A percentile compares a stretch with the other conserved stretches of the same genome.
phyloP scores from a whole-genome alignment of 1,284 basidiomycete genomes.

The Ustilago xerochloae region DNA sequence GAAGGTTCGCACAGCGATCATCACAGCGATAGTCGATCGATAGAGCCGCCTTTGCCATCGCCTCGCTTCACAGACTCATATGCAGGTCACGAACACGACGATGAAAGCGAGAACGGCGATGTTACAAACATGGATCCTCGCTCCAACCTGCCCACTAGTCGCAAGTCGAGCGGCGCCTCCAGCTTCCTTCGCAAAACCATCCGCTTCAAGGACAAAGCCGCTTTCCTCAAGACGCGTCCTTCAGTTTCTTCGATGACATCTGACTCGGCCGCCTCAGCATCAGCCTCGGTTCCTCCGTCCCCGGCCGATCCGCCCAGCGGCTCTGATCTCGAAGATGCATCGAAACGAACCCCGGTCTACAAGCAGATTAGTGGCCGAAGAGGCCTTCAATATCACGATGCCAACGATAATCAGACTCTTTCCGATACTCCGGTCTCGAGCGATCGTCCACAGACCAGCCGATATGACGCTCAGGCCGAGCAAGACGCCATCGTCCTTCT shows the following conservation, averaged over 20 bases:
- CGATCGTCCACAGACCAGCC: neutral
- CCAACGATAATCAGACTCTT: neutral
- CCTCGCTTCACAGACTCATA: conserved; percentile 4
- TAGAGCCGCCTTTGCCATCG: conserved; percentile 7
- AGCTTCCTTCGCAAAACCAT: conserved; percentile 43
- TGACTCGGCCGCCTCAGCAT: conserved; percentile 22
- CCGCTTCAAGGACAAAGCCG: conserved; percentile 42
- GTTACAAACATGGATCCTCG: neutral
- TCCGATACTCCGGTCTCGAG: neutral
- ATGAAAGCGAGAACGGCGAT: conserved; percentile 12
- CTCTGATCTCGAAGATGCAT: conserved; percentile 16
- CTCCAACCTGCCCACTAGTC: neutral
- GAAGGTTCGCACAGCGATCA: conserved; percentile 34
- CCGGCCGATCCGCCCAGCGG: conserved; percentile 19
- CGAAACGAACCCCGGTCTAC: conserved; percentile 11
- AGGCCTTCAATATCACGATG: conserved; percentile 22
- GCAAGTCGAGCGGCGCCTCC: conserved; percentile 32
- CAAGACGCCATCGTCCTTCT: conserved; percentile 5
- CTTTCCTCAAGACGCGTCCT: conserved; percentile 29
- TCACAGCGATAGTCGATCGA: neutral
- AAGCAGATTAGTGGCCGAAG: conserved; percentile 44
- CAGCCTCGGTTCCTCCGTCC: conserved; percentile 28
- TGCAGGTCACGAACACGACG: conserved; percentile 10
- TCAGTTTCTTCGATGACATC: conserved; percentile 20
- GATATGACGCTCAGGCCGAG: neutral